Percentiles rank a stretch among this genome's conserved stretches.
Evolutionary conservation across 495 filamentous ascomycete species (phyloP).

Genomic region (Talaromyces proteolyticus): DNA sequence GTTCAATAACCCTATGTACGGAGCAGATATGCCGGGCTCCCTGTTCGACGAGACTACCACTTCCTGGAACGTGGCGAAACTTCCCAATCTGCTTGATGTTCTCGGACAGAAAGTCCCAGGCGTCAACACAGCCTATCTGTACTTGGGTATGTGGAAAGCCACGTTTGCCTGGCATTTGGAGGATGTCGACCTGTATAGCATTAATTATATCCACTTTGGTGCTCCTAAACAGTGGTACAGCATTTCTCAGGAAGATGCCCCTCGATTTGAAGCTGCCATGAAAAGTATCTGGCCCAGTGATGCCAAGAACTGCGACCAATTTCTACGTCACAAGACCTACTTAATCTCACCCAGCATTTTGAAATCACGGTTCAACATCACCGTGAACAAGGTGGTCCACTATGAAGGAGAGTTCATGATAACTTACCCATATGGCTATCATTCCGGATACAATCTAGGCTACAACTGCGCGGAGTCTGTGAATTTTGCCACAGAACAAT

Average conservation of each 20-base stretch:
- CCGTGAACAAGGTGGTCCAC: constrained; percentile 92
- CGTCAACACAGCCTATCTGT: constrained; percentile 98
- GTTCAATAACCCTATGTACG: constrained; percentile 90
- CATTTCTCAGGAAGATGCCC: constrained; percentile 94
- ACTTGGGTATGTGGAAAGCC: constrained; percentile 99
- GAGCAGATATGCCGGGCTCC: constrained; percentile 92
- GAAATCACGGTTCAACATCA: constrained; percentile 83
- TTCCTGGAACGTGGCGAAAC: constrained; percentile 88
- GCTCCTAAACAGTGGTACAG: constrained; percentile 99
- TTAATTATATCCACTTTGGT: constrained; percentile 99
- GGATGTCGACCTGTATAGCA: constrained; percentile 97
- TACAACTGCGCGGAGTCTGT: constrained; percentile 99
- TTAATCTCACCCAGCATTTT: constrained; percentile 90
- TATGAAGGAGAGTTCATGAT: constrained; percentile 98
- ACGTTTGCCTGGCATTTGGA: constrained; percentile 99
- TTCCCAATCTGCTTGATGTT: constrained; percentile 90
- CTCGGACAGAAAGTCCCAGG: constrained; percentile 92
- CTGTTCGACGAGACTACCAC: constrained; percentile 87
- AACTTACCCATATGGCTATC: constrained; percentile 97
- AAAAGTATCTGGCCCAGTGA: constrained; percentile 82
- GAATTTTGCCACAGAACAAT: constrained; percentile 93
- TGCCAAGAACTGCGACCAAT: constrained; percentile 95
- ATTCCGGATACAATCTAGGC: constrained; percentile 95
- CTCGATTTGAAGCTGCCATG: constrained; percentile 92
- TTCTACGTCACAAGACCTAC: constrained; percentile 95